Conservation (phyloP, 2,329 filamentous ascomycete species). For the Aspergillus amoenus region DNA sequence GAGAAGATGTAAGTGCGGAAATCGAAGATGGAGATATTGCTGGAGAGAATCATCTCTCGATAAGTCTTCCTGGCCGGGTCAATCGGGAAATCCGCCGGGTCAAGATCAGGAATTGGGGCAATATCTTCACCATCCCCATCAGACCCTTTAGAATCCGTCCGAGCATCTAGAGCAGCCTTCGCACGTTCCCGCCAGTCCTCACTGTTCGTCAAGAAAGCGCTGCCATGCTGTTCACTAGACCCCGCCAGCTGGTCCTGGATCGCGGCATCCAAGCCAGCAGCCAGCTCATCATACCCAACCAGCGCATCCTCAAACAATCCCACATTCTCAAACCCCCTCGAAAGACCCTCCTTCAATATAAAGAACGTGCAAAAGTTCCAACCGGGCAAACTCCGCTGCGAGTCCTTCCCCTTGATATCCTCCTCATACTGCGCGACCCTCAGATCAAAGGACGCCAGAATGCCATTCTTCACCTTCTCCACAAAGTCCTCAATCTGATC, state of each 20-base stretch:
- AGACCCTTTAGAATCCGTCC: constrained; percentile 27
- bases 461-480: constrained; percentile 80
- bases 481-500: constrained; percentile 82
- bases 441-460: constrained; percentile 84
- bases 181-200: constrained; percentile 67
- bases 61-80: constrained; percentile 72
- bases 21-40: constrained; percentile 94
- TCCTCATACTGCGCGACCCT: constrained; percentile 94
- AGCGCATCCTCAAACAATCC: constrained; percentile 93
- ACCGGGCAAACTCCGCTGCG: constrained; percentile 79
- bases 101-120: constrained; percentile 26
- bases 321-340: constrained; percentile 91
- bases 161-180: constrained; percentile 51
- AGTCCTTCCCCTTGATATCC: constrained; percentile 91
- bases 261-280: constrained; percentile 79
- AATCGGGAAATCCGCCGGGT: constrained; percentile 40
- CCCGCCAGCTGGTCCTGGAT: constrained; percentile 70
- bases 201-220: constrained; percentile 69
- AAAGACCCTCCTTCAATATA: constrained; percentile 91
- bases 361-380: constrained; percentile 99
- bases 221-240: constrained; percentile 65
- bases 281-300: constrained; percentile 91
- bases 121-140: constrained; percentile 32
- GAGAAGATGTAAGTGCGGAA: constrained; percentile 93
- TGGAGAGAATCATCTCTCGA: constrained; percentile 85